A percentile compares a stretch with the other conserved stretches of the same genome.
Conservation (phyloP, 2,329 filamentous ascomycete species). For the Phaeoacremonium minimum region DNA sequence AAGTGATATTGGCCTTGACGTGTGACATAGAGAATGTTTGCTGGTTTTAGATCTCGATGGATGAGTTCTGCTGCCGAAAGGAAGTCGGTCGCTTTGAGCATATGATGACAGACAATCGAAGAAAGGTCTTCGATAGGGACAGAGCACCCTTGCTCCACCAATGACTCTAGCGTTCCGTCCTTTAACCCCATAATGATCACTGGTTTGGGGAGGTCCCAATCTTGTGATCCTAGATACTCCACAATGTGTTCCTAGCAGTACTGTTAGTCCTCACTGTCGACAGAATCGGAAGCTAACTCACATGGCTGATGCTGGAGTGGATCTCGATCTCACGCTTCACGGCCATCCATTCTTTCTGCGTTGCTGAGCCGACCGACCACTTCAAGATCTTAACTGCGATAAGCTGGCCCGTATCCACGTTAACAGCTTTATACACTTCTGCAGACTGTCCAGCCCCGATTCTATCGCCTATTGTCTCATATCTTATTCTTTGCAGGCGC, state of each 20-base stretch:
- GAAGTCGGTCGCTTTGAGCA: slow-evolving; percentile 2
- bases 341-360: neutral
- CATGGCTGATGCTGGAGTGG: slow-evolving; percentile 1
- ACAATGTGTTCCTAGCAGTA: neutral
- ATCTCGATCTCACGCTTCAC: slow-evolving; percentile 1
- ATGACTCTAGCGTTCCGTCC: neutral
- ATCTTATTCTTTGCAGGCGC: neutral
- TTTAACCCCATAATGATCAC: slow-evolving; percentile 2
- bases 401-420: slow-evolving; percentile 2
- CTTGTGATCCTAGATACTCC: neutral
- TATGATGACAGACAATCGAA: slow-evolving; percentile 1
- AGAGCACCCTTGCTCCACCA: neutral
- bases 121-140: neutral
- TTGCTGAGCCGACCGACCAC: neutral
- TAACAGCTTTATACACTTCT: neutral
- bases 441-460: neutral
- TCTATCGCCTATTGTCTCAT: neutral
- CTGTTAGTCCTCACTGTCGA: neutral
- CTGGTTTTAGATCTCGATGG: slow-evolving; percentile 5
- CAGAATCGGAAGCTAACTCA: neutral
- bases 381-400: neutral
- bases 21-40: slow-evolving; percentile 2
- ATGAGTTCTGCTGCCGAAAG: neutral
- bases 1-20: slow-evolving; percentile 7
- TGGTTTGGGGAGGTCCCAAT: neutral